Conservation (phyloP, 2,329 filamentous ascomycete genomes). For the Lojkania enalia region DNA sequence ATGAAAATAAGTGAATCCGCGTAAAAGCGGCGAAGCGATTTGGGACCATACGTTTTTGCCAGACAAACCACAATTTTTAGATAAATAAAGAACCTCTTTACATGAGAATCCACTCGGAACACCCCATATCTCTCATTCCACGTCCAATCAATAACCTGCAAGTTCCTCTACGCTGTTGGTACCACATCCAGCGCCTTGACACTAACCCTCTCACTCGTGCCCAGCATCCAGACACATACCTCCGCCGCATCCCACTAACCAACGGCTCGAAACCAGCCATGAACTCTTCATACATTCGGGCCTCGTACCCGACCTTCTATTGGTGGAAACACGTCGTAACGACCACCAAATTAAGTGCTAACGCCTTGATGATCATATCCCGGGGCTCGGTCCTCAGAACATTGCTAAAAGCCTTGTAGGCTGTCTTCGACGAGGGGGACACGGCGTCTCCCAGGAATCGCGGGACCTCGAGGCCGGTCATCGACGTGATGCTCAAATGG, state of each 20-base stretch:
- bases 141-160: slow-evolving; percentile 43
- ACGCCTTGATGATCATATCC: slow-evolving; percentile 53
- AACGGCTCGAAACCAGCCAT: slow-evolving; percentile 53
- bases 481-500: slow-evolving; percentile 56
- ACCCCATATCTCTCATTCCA: slow-evolving; percentile 33
- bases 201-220: slow-evolving; percentile 45
- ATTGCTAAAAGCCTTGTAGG: slow-evolving; percentile 56
- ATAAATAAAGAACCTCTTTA: too few relatives aligned
- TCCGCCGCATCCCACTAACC: slow-evolving; percentile 49
- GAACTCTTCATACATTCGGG: slow-evolving; percentile 48
- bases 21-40: too few relatives aligned
- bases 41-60: too few relatives aligned
- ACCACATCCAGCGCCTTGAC: slow-evolving; percentile 55
- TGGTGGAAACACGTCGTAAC: slow-evolving; percentile 55
- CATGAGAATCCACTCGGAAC: too few relatives aligned
- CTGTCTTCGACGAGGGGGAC: slow-evolving; percentile 54
- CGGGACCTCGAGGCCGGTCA: slow-evolving; percentile 53
- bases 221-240: slow-evolving; percentile 50
- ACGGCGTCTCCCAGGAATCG: slow-evolving; percentile 56
- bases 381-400: slow-evolving; percentile 53
- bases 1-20: too few relatives aligned
- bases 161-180: slow-evolving; percentile 46
- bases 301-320: slow-evolving; percentile 51
- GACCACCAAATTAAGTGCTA: slow-evolving; percentile 53
- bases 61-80: too few relatives aligned